A percentile compares a stretch with the other conserved stretches of the same genome.
Evolutionary conservation across 2,329 filamentous ascomycete species (phyloP).

Genomic region (Talaromyces sp.): DNA sequence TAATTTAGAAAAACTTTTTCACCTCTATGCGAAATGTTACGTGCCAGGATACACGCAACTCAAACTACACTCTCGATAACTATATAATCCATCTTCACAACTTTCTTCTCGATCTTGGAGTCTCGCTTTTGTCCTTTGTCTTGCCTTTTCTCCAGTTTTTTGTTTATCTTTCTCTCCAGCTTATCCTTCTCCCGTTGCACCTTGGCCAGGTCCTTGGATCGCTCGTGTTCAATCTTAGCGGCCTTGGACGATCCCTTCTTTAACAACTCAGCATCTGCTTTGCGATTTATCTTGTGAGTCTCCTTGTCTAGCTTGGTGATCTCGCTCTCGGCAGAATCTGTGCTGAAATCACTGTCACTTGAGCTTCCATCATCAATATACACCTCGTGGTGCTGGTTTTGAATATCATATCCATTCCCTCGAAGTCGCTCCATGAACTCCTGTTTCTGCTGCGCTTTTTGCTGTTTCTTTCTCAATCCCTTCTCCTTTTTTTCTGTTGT

Average conservation of each 20-base stretch:
- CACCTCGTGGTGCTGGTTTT: not conserved
- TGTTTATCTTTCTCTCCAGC: not conserved
- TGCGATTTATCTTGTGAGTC: not conserved
- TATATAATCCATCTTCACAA: constrained; percentile 8
- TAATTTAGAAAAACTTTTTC: not conserved
- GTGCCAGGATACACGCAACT: not conserved
- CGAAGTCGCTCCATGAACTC: not conserved
- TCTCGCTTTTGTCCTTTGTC: not conserved
- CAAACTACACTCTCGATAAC: constrained; percentile 2
- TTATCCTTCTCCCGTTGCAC: not conserved
- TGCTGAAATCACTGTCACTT: not conserved
- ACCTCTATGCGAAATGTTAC: not conserved
- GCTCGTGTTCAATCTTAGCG: not conserved
- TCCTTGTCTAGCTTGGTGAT: not conserved
- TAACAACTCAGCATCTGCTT: not conserved
- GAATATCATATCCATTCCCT: not conserved
- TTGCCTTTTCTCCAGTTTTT: not conserved
- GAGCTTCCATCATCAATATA: not conserved
- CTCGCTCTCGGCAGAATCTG: not conserved
- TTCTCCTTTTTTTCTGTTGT: not conserved
- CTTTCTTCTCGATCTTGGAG: not conserved
- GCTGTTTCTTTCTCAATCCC: not conserved
- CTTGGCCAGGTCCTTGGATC: not conserved
- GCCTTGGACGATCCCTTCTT: not conserved
- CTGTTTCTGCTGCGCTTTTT: not conserved